A percentile compares a stretch with the other conserved stretches of the same genome.
These are phyloP conservation scores for Zostera marina DNA, from an alignment of 116 monocot species.

Conservation along the genomic window DNA sequence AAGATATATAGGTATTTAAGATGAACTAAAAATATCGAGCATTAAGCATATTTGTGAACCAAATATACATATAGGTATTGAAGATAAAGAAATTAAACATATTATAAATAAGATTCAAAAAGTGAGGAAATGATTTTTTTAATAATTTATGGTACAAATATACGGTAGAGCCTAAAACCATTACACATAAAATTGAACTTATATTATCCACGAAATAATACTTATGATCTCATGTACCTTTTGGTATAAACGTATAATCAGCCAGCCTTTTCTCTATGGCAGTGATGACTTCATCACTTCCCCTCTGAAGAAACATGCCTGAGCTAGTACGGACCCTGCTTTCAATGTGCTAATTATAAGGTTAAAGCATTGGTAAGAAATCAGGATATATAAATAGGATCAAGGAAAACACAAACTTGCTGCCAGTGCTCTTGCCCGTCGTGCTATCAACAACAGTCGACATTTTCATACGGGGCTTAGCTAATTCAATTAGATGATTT, in stretches of 20 bases:
- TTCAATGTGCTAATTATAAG: background rate
- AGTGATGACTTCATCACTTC: slow-evolving; percentile 36
- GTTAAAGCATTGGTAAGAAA: background rate
- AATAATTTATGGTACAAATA: too few relatives aligned
- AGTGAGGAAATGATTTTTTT: too few relatives aligned
- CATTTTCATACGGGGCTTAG: slow-evolving; percentile 17
- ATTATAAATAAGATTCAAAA: too few relatives aligned
- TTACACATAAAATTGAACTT: background rate
- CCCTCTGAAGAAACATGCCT: slow-evolving; percentile 62
- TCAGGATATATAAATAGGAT: background rate
- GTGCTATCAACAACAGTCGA: slow-evolving; percentile 22
- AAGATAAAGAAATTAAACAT: too few relatives aligned
- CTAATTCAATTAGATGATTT: slow-evolving; percentile 20
- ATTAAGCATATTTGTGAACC: too few relatives aligned
- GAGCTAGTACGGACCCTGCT: slow-evolving; percentile 65
- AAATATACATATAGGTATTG: too few relatives aligned
- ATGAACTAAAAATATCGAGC: too few relatives aligned
- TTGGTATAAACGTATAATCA: slow-evolving; percentile 63
- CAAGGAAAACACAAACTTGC: slow-evolving; percentile 14
- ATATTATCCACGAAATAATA: background rate
- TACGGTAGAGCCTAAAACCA: background rate
- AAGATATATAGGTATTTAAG: too few relatives aligned
- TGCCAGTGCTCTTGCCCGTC: slow-evolving; percentile 23
- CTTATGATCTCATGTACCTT: slow-evolving; percentile 18
- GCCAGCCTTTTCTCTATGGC: slow-evolving; percentile 62